Percentiles rank a stretch among this genome's conserved stretches.
phyloP scores from a whole-genome alignment of 164 flowering plant species.

The Protea cynaroides region DNA sequence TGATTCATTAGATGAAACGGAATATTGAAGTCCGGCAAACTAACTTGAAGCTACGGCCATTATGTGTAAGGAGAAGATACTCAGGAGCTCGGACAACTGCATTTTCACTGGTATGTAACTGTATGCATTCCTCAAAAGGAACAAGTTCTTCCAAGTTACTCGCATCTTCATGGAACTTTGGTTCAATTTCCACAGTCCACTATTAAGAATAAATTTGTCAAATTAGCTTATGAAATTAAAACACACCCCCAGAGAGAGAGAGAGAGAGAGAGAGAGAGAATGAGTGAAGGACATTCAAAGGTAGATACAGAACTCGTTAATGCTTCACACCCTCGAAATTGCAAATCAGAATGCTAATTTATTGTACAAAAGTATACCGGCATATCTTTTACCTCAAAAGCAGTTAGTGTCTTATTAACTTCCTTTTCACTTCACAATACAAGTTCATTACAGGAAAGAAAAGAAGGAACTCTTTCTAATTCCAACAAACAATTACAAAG shows the following conservation, averaged over 20 bases:
- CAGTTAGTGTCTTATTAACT: too few species aligned
- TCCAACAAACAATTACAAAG: too few species aligned
- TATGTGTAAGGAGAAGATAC: slow-evolving; percentile 86
- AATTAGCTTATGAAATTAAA: background rate
- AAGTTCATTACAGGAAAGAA: too few species aligned
- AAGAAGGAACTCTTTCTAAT: too few species aligned
- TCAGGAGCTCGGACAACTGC: slow-evolving; percentile 75
- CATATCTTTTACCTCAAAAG: too few species aligned
- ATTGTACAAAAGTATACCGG: too few species aligned
- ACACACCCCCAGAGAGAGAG: background rate
- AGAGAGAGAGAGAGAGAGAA: too few species aligned
- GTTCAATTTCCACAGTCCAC: slow-evolving; percentile 92
- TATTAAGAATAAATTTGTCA: slow-evolving; percentile 19
- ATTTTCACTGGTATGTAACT: slow-evolving; percentile 52
- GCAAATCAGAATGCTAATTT: too few species aligned
- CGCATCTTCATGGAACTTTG: slow-evolving; percentile 90
- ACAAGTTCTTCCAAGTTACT: slow-evolving; percentile 80
- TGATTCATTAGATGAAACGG: background rate
- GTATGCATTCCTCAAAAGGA: slow-evolving; percentile 92
- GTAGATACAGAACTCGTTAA: too few species aligned
- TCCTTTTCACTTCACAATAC: too few species aligned
- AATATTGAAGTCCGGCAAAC: slow-evolving; percentile 20
- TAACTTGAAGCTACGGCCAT: slow-evolving; percentile 95
- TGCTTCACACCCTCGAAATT: too few species aligned
- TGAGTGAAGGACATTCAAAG: too few species aligned